A percentile compares a stretch with the other conserved stretches of the same genome.
phyloP scores from a whole-genome alignment of 176 grass and related monocot species.

The Musa troglodytarum region DNA sequence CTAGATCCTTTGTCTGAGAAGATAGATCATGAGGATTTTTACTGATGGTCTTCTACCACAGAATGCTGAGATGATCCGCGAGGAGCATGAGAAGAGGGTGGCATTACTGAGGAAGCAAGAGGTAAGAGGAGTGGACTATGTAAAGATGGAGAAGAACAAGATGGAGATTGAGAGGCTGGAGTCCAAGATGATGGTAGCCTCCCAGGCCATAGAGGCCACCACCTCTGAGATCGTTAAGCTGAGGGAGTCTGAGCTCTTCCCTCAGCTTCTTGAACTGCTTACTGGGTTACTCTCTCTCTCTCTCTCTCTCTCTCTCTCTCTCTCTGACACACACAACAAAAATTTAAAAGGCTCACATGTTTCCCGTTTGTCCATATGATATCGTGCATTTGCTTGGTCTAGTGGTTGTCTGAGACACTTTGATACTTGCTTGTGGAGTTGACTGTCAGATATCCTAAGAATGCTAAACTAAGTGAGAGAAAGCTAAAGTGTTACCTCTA shows the following conservation, averaged over 20 bases:
- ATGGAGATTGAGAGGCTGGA: slow-evolving; percentile 94
- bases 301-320: slow-evolving; percentile 13
- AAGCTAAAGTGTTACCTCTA: neutral
- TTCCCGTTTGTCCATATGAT: slow-evolving; percentile 13
- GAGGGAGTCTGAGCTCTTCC: slow-evolving; percentile 84
- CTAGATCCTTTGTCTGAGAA: slow-evolving; percentile 16
- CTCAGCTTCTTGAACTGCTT: slow-evolving; percentile 87
- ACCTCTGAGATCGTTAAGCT: slow-evolving; percentile 88
- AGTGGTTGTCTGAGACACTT: neutral
- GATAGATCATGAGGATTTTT: slow-evolving; percentile 1
- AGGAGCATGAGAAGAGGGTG: slow-evolving; percentile 84
- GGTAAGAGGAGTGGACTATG: slow-evolving; percentile 67
- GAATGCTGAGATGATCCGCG: slow-evolving; percentile 71
- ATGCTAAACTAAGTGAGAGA: neutral
- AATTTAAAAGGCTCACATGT: slow-evolving; percentile 27
- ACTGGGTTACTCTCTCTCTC: slow-evolving; percentile 52
- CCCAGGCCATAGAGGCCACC: slow-evolving; percentile 91
- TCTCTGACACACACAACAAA: neutral
- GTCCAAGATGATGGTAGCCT: slow-evolving; percentile 87
- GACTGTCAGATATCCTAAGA: neutral
- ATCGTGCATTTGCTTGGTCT: neutral
- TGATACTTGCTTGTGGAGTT: slow-evolving; percentile 2
- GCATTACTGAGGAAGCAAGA: slow-evolving; percentile 76
- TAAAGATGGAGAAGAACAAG: slow-evolving; percentile 97
- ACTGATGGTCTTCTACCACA: slow-evolving; percentile 22